Conservation (phyloP, 495 filamentous ascomycete species). For the Recurvomyces mirabilis region DNA sequence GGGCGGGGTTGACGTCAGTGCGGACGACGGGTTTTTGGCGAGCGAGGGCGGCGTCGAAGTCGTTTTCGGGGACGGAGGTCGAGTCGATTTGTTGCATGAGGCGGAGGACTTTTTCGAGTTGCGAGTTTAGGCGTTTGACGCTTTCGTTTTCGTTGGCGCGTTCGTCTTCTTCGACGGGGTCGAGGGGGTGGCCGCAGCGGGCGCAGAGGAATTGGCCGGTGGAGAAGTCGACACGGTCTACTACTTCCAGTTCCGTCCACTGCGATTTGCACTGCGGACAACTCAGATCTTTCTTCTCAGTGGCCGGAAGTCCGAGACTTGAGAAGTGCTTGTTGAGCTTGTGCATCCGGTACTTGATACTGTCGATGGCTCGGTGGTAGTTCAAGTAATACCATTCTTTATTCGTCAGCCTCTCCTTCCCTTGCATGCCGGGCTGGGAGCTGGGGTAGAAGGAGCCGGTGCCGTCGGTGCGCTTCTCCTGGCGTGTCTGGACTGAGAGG, state of each 20-base stretch:
- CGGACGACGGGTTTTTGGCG: slow-evolving; percentile 36
- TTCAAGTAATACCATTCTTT: slow-evolving; percentile 91
- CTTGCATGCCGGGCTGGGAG: background rate
- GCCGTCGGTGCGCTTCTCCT: slow-evolving; percentile 14
- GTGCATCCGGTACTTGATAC: slow-evolving; percentile 88
- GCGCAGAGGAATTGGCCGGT: slow-evolving; percentile 68
- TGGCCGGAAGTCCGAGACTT: slow-evolving; percentile 60
- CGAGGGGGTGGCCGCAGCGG: slow-evolving; percentile 61
- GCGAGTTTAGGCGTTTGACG: slow-evolving; percentile 72
- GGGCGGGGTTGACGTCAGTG: slow-evolving; percentile 10
- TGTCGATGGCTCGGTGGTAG: slow-evolving; percentile 85
- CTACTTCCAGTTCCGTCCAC: slow-evolving; percentile 76
- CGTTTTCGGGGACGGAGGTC: slow-evolving; percentile 70
- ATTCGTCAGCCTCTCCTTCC: slow-evolving; percentile 16
- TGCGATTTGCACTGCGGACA: slow-evolving; percentile 70
- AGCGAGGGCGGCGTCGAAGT: slow-evolving; percentile 65
- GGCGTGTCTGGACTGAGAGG: slow-evolving; percentile 54
- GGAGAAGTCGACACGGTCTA: slow-evolving; percentile 53
- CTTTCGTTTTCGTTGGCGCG: slow-evolving; percentile 57
- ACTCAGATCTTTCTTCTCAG: slow-evolving; percentile 81
- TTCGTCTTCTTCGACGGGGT: slow-evolving; percentile 48
- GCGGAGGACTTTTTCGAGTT: slow-evolving; percentile 73
- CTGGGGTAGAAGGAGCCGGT: slow-evolving; percentile 5
- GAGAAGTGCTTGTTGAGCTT: slow-evolving; percentile 75
- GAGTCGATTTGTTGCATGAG: slow-evolving; percentile 78